Conservation (phyloP, 176 grass and related monocot genomes). For the Eremochloa ophiuroides region DNA sequence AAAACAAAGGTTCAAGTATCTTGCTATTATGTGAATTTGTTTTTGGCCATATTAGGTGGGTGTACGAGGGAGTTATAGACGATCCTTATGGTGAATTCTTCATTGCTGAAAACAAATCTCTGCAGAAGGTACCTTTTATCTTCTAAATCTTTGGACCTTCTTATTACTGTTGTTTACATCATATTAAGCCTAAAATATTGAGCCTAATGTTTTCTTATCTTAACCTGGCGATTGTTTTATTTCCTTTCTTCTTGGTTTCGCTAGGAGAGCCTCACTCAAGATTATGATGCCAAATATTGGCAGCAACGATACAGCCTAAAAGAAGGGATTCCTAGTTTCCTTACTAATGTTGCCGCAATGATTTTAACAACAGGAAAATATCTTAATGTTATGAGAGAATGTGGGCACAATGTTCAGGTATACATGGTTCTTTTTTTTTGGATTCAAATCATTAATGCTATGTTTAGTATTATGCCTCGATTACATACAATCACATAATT, state of each 20-base stretch:
- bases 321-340: conserved; percentile 92
- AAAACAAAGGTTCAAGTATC: not conserved
- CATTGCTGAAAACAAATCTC: conserved; percentile 97
- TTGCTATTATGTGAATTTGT: not conserved
- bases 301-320: conserved; percentile 88
- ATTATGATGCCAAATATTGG: conserved; percentile 98
- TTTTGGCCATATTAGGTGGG: conserved; percentile 65
- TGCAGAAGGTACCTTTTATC: conserved; percentile 66
- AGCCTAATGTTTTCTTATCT: not conserved
- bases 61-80: conserved; percentile 97
- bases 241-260: conserved; percentile 28
- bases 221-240: conserved; percentile 17
- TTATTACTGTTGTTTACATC: conserved; percentile 21
- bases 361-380: conserved; percentile 98
- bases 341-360: conserved; percentile 79
- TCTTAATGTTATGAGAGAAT: conserved; percentile 99
- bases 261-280: conserved; percentile 88
- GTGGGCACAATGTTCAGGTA: conserved; percentile 92
- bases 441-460: not conserved
- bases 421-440: not conserved
- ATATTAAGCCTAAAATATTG: conserved; percentile 9
- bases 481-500: conserved; percentile 1
- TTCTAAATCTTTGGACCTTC: not conserved
- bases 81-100: conserved; percentile 99
- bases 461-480: not conserved